These are phyloP conservation scores for Neofusicoccum cordaticola DNA, from an alignment of 2,329 filamentous ascomycete genomes.

Conservation along the genomic window DNA sequence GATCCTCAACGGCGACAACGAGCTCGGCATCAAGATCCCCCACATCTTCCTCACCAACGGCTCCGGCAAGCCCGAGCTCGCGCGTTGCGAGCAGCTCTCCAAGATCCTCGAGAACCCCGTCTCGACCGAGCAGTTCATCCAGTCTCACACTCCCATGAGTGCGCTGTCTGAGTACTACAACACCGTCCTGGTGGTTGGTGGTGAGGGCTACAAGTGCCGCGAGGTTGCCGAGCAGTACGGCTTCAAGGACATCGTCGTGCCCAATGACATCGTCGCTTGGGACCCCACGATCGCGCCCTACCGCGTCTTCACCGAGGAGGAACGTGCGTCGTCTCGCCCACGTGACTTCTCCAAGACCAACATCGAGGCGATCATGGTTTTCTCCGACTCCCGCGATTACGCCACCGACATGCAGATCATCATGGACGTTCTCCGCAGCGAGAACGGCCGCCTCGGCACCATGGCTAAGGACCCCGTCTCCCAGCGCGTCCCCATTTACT, in stretches of 20 bases:
- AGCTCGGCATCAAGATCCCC: slow-evolving; percentile 74
- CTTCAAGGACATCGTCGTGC: slow-evolving; percentile 70
- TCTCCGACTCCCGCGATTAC: slow-evolving; percentile 72
- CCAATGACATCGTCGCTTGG: slow-evolving; percentile 71
- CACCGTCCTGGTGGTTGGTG: slow-evolving; percentile 72
- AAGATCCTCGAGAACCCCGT: slow-evolving; percentile 65
- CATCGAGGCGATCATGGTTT: slow-evolving; percentile 73
- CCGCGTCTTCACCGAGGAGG: slow-evolving; percentile 64
- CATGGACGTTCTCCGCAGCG: slow-evolving; percentile 66
- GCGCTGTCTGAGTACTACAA: slow-evolving; percentile 73
- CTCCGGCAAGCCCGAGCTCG: slow-evolving; percentile 66
- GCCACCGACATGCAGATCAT: slow-evolving; percentile 75
- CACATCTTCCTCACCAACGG: slow-evolving; percentile 75
- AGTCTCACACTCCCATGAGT: slow-evolving; percentile 75
- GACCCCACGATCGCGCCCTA: slow-evolving; percentile 68
- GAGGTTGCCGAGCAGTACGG: slow-evolving; percentile 71
- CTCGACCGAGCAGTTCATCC: slow-evolving; percentile 71
- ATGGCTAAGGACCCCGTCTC: slow-evolving; percentile 63
- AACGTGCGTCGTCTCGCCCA: slow-evolving; percentile 64
- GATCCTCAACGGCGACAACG: slow-evolving; percentile 72
- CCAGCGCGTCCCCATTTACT: slow-evolving; percentile 72
- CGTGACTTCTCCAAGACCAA: slow-evolving; percentile 70
- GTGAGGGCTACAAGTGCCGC: slow-evolving; percentile 71
- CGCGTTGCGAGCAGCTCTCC: slow-evolving; percentile 64
- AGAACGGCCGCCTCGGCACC: slow-evolving; percentile 66